Base-by-base conservation (phyloP, 169 alveolate species). In the Plasmodium relictum region DNA sequence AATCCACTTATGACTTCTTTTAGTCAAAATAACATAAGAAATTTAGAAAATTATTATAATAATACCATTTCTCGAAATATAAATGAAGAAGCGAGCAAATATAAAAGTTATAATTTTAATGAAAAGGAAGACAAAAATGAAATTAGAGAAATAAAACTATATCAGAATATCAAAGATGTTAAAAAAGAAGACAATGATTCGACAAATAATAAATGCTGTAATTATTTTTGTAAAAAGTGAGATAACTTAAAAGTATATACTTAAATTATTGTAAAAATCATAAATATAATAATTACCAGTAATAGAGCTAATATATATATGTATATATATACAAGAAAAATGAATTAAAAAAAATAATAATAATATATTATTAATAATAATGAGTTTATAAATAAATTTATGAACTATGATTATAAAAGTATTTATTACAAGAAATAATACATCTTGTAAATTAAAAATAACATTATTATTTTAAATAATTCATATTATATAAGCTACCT, bases 41-140 rank as follows among this genome's bases (percentile, higher is more conserved):
- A 78, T 42, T 14, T 78, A 65, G 89, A 78, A 78, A 78, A 63
- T 45, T 9, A 56, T 54, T 78, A 78, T 44, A 78, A 78, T 24
- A 48, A 69, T 24, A 50, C 65, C 14, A 78, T 78, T 9, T 39
- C 48, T 20, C 78, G 63, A 41, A 78, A 78, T 6, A 37, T 65
- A 7, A 56, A 65, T 39, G 59, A 78, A 58, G 78, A 78, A 24
- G 65, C 48, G 41, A 78, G 31, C 31, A 50, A 69, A 10, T 39
- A 58, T 41, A 22, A n/a, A 24, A n/a, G 41, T 31, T 12, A 78
- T 7, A 48, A 6, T n/a, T 63, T 63, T 48, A 58, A 20, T 52
- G 39, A 50, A 26, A 78, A 24, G 31, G 48, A 24, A 31, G 18
- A 61, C 6, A 37, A 26, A 12, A 5, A 6, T 0, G 74, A 68